Base-by-base conservation (phyloP, 2,329 filamentous ascomycete species). In the Teratosphaeria viscida region DNA sequence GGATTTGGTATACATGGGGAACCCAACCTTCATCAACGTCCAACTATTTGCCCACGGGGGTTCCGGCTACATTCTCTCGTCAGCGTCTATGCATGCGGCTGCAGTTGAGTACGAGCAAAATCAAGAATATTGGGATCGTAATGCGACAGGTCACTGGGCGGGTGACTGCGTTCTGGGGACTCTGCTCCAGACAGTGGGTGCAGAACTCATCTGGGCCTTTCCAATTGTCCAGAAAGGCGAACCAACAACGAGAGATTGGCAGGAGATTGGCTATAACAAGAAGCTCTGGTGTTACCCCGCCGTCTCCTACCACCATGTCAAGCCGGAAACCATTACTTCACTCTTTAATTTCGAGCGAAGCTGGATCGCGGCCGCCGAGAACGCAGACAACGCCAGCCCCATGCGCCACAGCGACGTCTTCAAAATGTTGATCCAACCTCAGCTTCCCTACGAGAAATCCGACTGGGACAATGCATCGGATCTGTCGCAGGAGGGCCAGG, bases 1-100 rank as follows among this genome's bases (percentile, higher is more conserved):
- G 2, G 67, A 78, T 60, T 77, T 78, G 5, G 71, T 75, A 57
- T 83, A 82, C 66, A 73, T 83, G 29, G 81, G 79, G 34, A 79
- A 78, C 19, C 76, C 78, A 62, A 80, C 78, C 65, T 73, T 75
- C 65, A 78, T 81, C 59, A 77, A 73, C 11, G 75, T 78, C 4
- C 73, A 77, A 1, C 69, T 80, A 12, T 82, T 82, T 65, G 79
- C 76, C 0, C 77, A 82, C 59, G 80, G 79, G 11, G 81, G 81
- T 0, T 78, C 76, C 5, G 80, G 80, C 3, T 81, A 82, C 63
- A 72, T 79, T 32, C 65, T 84, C 37, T 83, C 81, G 0, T 74
- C 76, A 2, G 71, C 77, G 4, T 80, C 79, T 2, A 74, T 82
- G 72, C 70, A 74, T 56, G 73, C 68, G 56, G 73, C 75, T 3